phyloP scores from a whole-genome alignment of 2,329 filamentous ascomycete genomes.

The Xylariales sp. region DNA sequence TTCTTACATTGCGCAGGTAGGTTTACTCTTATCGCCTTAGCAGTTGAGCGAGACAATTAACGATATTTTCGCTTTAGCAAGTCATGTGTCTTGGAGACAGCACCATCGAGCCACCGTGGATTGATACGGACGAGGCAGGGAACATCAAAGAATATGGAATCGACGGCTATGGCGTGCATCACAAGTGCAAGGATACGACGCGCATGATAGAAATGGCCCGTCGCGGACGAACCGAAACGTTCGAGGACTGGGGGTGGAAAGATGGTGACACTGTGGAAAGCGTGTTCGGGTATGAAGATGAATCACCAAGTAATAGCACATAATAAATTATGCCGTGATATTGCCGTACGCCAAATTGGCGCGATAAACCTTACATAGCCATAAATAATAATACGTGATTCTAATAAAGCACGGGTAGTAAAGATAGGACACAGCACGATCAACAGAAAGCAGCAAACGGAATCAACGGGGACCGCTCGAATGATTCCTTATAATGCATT shows the following conservation, averaged over 20 bases:
- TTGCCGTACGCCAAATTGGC: not conserved
- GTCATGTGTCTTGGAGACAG: slow-evolving; percentile 15
- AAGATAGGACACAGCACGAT: no score
- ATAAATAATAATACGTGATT: not conserved
- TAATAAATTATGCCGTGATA: not conserved
- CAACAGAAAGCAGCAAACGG: no score
- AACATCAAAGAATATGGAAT: slow-evolving; percentile 4
- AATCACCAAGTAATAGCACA: not conserved
- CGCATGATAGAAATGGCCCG: slow-evolving; percentile 4
- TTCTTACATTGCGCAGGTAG: slow-evolving; percentile 10
- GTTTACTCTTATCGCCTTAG: not conserved
- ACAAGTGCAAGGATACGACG: slow-evolving; percentile 13
- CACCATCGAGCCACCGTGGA: slow-evolving; percentile 12
- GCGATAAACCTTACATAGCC: not conserved
- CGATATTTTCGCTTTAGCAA: not conserved
- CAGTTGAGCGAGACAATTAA: not conserved
- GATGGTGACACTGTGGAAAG: slow-evolving; percentile 11
- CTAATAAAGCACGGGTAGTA: not conserved
- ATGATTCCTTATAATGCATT: no score
- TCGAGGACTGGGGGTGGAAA: slow-evolving; percentile 12
- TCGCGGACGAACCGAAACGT: slow-evolving; percentile 5
- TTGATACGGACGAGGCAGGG: not conserved
- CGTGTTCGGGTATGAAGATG: not conserved
- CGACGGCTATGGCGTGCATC: slow-evolving; percentile 9
- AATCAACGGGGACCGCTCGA: no score